These are phyloP conservation scores for Colletotrichum neosansevieriae DNA, from an alignment of 2,329 filamentous ascomycete genomes.

Conservation along the genomic window DNA sequence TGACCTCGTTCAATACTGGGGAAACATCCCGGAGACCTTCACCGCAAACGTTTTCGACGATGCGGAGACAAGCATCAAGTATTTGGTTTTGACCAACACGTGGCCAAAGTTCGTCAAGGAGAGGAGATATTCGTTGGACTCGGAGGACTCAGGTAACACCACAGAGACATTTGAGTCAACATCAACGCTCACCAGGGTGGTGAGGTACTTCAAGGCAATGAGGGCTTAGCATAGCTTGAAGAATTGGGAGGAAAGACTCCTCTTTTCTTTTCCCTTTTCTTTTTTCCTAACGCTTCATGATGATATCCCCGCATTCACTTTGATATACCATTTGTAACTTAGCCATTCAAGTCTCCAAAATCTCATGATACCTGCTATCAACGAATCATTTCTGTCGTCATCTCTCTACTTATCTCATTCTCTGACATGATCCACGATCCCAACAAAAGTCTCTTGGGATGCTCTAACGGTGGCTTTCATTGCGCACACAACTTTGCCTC, in stretches of 20 bases:
- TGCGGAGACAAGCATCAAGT: constrained; percentile 67
- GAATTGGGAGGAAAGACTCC: not conserved
- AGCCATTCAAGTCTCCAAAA: not conserved
- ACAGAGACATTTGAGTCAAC: constrained; percentile 26
- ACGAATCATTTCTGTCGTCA: no score
- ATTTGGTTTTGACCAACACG: constrained; percentile 55
- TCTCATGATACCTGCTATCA: not conserved
- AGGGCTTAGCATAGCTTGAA: not conserved
- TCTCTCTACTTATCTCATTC: not conserved
- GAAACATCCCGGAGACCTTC: constrained; percentile 56
- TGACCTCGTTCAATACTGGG: constrained; percentile 32
- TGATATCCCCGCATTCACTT: constrained; percentile 12
- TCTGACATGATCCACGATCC: not conserved
- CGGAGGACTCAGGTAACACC: constrained; percentile 32
- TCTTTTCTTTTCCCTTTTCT: not conserved
- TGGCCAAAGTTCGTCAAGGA: constrained; percentile 48
- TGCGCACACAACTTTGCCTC: not conserved
- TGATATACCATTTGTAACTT: constrained; percentile 1
- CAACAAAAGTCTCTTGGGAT: not conserved
- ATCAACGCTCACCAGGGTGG: constrained; percentile 24
- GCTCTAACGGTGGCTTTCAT: not conserved
- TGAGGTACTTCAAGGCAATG: constrained; percentile 31
- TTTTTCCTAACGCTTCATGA: constrained; percentile 4
- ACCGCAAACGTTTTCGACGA: constrained; percentile 62
- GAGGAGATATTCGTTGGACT: constrained; percentile 37